Conservation (phyloP, 1,284 basidiomycete genomes). For the Trametes sp. region DNA sequence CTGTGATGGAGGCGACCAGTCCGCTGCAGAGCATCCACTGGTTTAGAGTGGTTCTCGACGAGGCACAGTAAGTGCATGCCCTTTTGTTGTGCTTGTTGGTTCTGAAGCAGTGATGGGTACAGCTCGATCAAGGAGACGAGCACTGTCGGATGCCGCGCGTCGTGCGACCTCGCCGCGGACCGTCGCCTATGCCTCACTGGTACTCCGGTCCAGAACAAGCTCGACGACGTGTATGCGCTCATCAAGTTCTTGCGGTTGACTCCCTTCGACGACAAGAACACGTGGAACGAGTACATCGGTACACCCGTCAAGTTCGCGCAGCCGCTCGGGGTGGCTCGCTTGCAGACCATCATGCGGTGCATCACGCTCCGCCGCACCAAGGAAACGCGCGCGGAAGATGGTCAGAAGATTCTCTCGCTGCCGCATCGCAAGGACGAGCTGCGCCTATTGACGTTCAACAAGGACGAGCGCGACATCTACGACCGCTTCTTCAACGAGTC, state of each 20-base stretch:
- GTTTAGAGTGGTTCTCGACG: slow-evolving; percentile 98
- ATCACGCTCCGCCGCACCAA: slow-evolving; percentile 97
- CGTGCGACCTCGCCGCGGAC: slow-evolving; percentile 94
- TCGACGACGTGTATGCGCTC: slow-evolving; percentile 97
- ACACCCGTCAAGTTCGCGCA: slow-evolving; percentile 92
- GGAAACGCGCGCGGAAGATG: slow-evolving; percentile 84
- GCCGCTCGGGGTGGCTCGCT: slow-evolving; percentile 88
- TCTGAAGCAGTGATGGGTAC: slow-evolving; percentile 4
- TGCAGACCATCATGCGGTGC: slow-evolving; percentile 97
- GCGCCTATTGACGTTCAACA: slow-evolving; percentile 84
- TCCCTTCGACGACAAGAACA: slow-evolving; percentile 92
- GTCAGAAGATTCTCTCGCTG: slow-evolving; percentile 84
- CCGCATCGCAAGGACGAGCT: slow-evolving; percentile 90
- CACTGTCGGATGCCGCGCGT: slow-evolving; percentile 94
- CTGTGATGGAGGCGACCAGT: slow-evolving; percentile 71
- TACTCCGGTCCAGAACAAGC: slow-evolving; percentile 98
- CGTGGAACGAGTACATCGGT: slow-evolving; percentile 95
- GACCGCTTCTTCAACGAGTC: slow-evolving; percentile 88
- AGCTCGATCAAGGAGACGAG: slow-evolving; percentile 97
- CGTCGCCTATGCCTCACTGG: slow-evolving; percentile 94
- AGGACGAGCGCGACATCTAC: slow-evolving; percentile 88
- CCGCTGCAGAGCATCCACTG: slow-evolving; percentile 96
- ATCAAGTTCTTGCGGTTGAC: slow-evolving; percentile 94
- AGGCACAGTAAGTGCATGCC: slow-evolving; percentile 85
- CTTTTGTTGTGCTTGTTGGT: slow-evolving; percentile 7